Evolutionary conservation across 352 stramenopile species (phyloP), one percentile per base, ranked within the genome.

Genomic region (Phytophthora agathidicida): DNA sequence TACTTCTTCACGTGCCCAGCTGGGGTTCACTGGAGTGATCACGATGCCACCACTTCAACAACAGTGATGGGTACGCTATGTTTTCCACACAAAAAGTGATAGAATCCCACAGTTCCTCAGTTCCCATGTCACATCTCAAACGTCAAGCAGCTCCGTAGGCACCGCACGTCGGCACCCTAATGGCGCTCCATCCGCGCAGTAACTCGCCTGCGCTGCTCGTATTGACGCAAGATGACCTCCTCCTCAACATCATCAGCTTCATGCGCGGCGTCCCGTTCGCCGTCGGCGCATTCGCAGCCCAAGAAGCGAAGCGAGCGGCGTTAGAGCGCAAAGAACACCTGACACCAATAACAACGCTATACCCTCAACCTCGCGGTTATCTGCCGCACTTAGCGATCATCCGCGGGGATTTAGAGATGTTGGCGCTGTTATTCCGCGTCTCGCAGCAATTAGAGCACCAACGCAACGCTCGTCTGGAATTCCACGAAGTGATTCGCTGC

Each of bases 401-500:
- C 14, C 60, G 49, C 3, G 49, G 33, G 28, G 49, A 74, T 24
- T 2, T 74, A 17, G n/a, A 13, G 5, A 68, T 74, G 65, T 20
- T 74, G 7, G 41, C 45, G 16, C 33, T 53, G 1, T 19, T 74
- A 16, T 22, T 45, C 3, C 14, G 23, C 24, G 55, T 71, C 5
- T 74, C 50, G 3, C 30, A 31, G 20, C 43, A 43, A 33, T 11
- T n/a, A 3, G 54, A 71, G 24, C 44, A 71, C n/a, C 14, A 7
- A 2, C 20, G 24, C 23, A 66, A 74, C 45, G 41, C 60, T 7
- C 42, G 50, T 5, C 60, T 74, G 14, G 49, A 74, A 36, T 74
- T 74, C 36, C 42, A 68, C 54, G 65, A 74, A 32, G 65, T 71
- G 8, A 48, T 74, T 13, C 65, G 65, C 33, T 74, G 65, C 36